These are phyloP conservation scores for Ophiocordyceps camponoti-floridani DNA, from an alignment of 2,329 filamentous ascomycete genomes.

Conservation along the genomic window DNA sequence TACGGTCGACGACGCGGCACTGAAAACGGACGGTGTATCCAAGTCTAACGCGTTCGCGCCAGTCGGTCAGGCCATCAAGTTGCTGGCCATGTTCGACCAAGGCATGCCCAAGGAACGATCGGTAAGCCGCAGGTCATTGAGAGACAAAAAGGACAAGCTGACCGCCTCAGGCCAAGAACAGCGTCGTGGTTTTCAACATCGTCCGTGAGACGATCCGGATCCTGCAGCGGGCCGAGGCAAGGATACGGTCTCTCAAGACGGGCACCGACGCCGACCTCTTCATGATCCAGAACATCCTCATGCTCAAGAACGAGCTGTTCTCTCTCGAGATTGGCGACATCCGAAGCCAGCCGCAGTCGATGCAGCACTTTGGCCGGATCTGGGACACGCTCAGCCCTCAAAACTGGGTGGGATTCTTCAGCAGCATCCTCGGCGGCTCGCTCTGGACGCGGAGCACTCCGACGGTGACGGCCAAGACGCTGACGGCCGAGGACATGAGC, in stretches of 20 bases:
- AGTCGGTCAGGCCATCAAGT: conserved; percentile 37
- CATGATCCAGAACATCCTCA: conserved; percentile 82
- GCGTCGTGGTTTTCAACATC: conserved; percentile 45
- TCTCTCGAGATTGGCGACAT: conserved; percentile 79
- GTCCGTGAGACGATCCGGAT: conserved; percentile 81
- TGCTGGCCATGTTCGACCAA: conserved; percentile 44
- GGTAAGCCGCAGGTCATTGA: conserved; percentile 19
- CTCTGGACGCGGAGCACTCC: conserved; percentile 24
- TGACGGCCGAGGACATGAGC: conserved; percentile 38
- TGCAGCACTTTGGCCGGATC: conserved; percentile 47
- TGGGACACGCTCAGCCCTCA: conserved; percentile 44
- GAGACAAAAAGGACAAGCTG: neutral
- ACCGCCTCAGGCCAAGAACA: conserved; percentile 21
- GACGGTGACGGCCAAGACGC: conserved; percentile 18
- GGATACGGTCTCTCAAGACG: conserved; percentile 43
- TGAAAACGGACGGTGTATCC: conserved; percentile 30
- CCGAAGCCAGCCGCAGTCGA: conserved; percentile 25
- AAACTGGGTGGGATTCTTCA: conserved; percentile 40
- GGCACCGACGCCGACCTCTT: conserved; percentile 70
- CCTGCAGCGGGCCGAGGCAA: conserved; percentile 56
- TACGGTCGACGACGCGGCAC: conserved; percentile 23
- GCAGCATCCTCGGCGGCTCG: conserved; percentile 36
- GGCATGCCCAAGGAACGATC: conserved; percentile 46
- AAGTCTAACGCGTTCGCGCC: conserved; percentile 40
- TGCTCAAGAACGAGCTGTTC: conserved; percentile 89